phyloP scores from a whole-genome alignment of 2,329 filamentous ascomycete genomes.

The Pezicula rhizophila region DNA sequence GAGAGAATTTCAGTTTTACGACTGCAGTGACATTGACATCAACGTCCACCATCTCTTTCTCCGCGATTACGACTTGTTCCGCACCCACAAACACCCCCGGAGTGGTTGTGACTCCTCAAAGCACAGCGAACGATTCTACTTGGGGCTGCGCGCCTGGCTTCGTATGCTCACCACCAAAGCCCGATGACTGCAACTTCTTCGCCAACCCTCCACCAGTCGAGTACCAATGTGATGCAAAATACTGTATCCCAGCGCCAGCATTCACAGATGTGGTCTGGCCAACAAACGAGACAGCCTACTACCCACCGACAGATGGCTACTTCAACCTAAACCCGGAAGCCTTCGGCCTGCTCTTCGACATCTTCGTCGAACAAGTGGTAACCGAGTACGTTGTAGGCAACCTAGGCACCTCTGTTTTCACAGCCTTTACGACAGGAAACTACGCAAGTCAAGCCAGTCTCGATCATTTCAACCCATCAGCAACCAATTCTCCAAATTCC shows the following conservation, averaged over 20 bases:
- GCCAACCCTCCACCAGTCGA: constrained; percentile 31
- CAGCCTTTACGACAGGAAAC: constrained; percentile 47
- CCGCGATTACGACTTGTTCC: not conserved
- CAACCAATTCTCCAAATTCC: constrained; percentile 1
- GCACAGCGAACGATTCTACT: constrained; percentile 22
- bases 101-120: constrained; percentile 17
- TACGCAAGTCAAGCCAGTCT: constrained; percentile 46
- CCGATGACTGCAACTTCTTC: constrained; percentile 33
- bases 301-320: constrained; percentile 48
- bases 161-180: constrained; percentile 33
- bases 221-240: constrained; percentile 33
- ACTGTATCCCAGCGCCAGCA: constrained; percentile 31
- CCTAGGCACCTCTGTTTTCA: constrained; percentile 14
- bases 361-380: constrained; percentile 45
- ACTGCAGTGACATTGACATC: not conserved
- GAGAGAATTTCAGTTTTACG: too few species aligned
- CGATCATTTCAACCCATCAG: constrained; percentile 30
- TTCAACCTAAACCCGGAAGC: constrained; percentile 57
- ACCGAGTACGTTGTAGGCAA: constrained; percentile 26
- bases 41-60: not conserved
- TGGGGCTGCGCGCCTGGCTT: constrained; percentile 39
- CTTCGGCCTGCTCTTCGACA: constrained; percentile 58
- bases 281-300: constrained; percentile 41
- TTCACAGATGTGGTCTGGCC: constrained; percentile 34
- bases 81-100: constrained; percentile 19